phyloP scores from a whole-genome alignment of 257 asterid genomes.

The Plantago ovata region DNA sequence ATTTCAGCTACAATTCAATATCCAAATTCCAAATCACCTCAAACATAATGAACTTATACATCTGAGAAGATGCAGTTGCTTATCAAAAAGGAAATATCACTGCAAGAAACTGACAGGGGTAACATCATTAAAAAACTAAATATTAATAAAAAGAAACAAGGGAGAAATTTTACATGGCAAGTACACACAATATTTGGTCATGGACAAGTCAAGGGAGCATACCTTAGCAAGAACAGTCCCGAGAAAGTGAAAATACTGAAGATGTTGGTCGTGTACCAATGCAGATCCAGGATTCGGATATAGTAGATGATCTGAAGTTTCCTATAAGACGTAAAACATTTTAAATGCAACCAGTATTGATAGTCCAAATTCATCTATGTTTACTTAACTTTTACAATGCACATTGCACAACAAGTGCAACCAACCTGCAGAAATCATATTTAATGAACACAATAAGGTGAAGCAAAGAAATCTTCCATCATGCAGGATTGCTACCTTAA shows the following conservation, averaged over 20 bases:
- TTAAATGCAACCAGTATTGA: constrained; percentile 14
- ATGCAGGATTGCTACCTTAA: constrained; percentile 62
- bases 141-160: constrained; percentile 8
- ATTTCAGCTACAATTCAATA: background rate
- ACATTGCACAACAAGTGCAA: background rate
- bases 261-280: constrained; percentile 82
- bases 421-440: constrained; percentile 15
- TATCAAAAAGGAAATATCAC: too few species aligned
- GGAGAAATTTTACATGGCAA: constrained; percentile 9
- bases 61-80: too few species aligned
- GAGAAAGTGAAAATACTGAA: constrained; percentile 85
- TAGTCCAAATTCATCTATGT: constrained; percentile 10
- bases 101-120: too few species aligned
- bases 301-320: constrained; percentile 89
- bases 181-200: constrained; percentile 2
- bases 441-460: constrained; percentile 17
- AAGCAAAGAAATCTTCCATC: constrained; percentile 2
- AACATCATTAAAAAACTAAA: too few species aligned
- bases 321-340: constrained; percentile 45
- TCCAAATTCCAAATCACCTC: too few species aligned
- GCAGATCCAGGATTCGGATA: constrained; percentile 99
- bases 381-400: constrained; percentile 6
- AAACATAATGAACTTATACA: too few species aligned
- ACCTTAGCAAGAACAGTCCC: constrained; percentile 98
- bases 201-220: constrained; percentile 20